Evolutionary conservation across 176 grass and related monocot genomes (phyloP).

Genomic region (Areca catechu): DNA sequence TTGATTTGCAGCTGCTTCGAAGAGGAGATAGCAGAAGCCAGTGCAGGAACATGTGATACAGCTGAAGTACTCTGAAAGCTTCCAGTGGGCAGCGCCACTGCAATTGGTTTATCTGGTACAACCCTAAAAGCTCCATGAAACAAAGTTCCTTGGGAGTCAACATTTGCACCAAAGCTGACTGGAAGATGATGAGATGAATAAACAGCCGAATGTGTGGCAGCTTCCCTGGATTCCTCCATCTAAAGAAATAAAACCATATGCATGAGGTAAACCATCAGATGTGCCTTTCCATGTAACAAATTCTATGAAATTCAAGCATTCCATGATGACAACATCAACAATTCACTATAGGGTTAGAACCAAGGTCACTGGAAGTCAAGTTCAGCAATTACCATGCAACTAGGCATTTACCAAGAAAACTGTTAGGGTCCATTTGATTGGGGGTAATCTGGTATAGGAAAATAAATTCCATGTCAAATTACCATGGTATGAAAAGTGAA

Average conservation of each 20-base stretch:
- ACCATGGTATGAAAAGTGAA: no score
- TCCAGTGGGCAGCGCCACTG: conserved; percentile 20
- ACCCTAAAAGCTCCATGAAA: conserved; percentile 42
- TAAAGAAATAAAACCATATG: conserved; percentile 20
- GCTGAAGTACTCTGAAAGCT: conserved; percentile 20
- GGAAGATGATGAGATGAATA: conserved; percentile 41
- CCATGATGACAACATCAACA: no score
- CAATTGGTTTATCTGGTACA: conserved; percentile 4
- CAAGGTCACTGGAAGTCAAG: no score
- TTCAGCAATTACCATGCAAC: conserved; percentile 3
- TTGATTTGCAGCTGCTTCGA: conserved; percentile 32
- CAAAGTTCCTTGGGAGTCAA: conserved; percentile 30
- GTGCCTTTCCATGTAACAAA: no score
- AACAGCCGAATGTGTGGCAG: conserved; percentile 30
- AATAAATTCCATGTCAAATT: no score
- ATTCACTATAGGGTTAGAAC: no score
- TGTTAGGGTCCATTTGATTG: no score
- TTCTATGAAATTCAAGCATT: no score
- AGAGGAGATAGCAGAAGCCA: conserved; percentile 24
- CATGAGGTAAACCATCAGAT: neutral
- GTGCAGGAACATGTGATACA: conserved; percentile 20
- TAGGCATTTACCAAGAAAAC: conserved; percentile 3
- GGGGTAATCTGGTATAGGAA: no score
- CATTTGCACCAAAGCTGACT: conserved; percentile 11
- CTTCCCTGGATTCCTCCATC: conserved; percentile 93